These are phyloP conservation scores for Rasamsonia emersonii DNA, from an alignment of 2,329 filamentous ascomycete species.

Conservation along the genomic window DNA sequence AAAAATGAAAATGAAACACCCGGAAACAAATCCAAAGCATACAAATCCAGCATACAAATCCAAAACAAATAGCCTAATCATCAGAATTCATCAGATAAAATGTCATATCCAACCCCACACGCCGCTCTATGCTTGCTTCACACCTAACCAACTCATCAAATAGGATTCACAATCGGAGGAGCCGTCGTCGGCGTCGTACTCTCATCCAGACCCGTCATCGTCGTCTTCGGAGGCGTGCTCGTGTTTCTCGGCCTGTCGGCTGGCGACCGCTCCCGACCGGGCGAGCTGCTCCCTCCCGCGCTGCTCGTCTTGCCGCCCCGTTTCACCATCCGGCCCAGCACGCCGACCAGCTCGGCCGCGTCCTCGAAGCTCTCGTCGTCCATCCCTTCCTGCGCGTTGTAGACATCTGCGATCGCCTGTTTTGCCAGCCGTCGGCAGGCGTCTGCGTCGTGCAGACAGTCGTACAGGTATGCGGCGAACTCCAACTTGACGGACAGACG, in stretches of 20 bases:
- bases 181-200: no score
- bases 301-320: constrained; percentile 45
- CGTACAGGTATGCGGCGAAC: constrained; percentile 86
- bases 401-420: constrained; percentile 79
- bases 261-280: constrained; percentile 13
- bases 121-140: no score
- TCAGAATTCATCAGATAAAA: no score
- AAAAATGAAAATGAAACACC: no score
- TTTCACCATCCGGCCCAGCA: constrained; percentile 82
- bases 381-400: constrained; percentile 83
- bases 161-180: constrained; percentile 29
- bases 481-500: constrained; percentile 86
- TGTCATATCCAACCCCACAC: no score
- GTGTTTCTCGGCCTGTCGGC: constrained; percentile 11
- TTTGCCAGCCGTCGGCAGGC: constrained; percentile 69
- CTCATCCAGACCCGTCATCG: not conserved
- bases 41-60: no score
- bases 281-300: constrained; percentile 22
- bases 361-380: constrained; percentile 93
- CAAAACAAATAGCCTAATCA: no score
- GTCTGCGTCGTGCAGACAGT: constrained; percentile 77
- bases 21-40: no score
- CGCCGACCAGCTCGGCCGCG: constrained; percentile 76
- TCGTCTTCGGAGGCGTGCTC: not conserved
- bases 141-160: constrained; percentile 21